Base-by-base conservation (phyloP, 805 yeast species). In the Ogataea nakhonphanomensis region DNA sequence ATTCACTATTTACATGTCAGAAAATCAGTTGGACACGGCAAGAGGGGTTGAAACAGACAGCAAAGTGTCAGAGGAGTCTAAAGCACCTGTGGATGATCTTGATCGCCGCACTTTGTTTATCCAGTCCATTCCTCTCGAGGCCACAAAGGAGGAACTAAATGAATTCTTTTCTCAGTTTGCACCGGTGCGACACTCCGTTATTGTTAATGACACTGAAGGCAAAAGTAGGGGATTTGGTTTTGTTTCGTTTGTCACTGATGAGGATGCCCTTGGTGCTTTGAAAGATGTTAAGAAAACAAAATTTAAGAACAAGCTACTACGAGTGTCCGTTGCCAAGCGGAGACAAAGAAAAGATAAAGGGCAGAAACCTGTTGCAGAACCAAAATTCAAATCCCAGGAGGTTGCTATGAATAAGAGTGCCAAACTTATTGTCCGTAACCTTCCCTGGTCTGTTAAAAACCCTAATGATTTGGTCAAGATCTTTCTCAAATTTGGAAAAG, bases 211-310 rank as follows among this genome's bases (percentile, higher is more conserved):
- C 57, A 69, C 70, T 8, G 78, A 82, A 25, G 77, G 84, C 39
- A 73, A 82, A 32, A 87, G 96, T 3, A 76, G 90, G 60, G 98
- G 99, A 2, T 93, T 90, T 64, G 99, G 99, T 3, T 93, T 93
- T 62, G 99, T 89, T 11, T 82, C 95, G 26, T 93, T 93, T 62
- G 78, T 85, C 2, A 64, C 75, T 35, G 89, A 86, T 48, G 95
- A 88, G 34, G 99, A 93, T 58, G 85, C 96, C 0, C 59, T 74
- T 29, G 67, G 74, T 33, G 97, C 97, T 0, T 67, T 90, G 47
- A 76, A 71, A 14, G 75, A 78, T 49, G 69, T 91, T 11, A 79
- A 80, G 59, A 81, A 73, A 56, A 55, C 68, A 33, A 85, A 81
- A 55, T 77, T 93, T 51, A 72, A 84, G 43, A 79, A 76, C 21